Evolutionary conservation across 2,329 filamentous ascomycete genomes (phyloP).

Genomic region (Trichoderma harzianum): DNA sequence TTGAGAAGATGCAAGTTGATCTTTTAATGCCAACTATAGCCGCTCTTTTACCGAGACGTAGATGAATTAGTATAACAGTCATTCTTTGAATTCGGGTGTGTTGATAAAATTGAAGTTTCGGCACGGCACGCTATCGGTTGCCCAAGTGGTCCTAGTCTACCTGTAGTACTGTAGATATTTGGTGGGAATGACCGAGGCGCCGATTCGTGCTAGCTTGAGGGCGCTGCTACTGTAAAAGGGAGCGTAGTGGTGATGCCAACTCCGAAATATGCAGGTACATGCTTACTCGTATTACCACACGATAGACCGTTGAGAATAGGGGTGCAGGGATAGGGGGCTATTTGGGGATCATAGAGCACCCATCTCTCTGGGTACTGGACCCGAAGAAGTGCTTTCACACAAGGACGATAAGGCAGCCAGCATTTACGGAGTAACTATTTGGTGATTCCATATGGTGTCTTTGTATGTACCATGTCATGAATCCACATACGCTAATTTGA

Average conservation of each 20-base stretch:
- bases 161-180: neutral
- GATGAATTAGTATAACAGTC: conserved; percentile 26
- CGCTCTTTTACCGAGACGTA: conserved; percentile 24
- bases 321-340: neutral
- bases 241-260: neutral
- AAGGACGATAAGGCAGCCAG: neutral
- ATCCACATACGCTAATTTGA: neutral
- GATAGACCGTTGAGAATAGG: neutral
- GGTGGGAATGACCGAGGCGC: neutral
- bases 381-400: neutral
- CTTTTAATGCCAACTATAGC: conserved; percentile 25
- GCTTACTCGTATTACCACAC: neutral
- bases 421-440: neutral
- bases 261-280: neutral
- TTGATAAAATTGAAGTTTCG: neutral
- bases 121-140: neutral
- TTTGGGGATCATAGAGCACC: neutral
- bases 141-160: neutral
- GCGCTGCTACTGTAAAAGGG: no score
- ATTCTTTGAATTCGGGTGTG: conserved; percentile 22
- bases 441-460: neutral
- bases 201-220: neutral
- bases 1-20: conserved; percentile 1
- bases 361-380: neutral
- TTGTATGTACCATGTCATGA: neutral